Percentiles rank a stretch among this genome's conserved stretches.
phyloP scores from a whole-genome alignment of 2,329 filamentous ascomycete genomes.

The Tolypocladium tropicale region DNA sequence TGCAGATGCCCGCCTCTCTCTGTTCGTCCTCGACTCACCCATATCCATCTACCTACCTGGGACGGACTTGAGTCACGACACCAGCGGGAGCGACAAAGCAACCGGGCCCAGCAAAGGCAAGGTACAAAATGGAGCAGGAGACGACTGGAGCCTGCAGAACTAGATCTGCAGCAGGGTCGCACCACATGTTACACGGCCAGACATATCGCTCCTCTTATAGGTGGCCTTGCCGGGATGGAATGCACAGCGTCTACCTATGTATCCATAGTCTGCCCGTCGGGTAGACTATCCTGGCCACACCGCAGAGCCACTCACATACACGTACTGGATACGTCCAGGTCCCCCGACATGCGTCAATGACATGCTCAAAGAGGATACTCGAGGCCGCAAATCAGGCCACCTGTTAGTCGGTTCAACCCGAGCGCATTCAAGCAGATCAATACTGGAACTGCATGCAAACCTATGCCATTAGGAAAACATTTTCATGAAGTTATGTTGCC shows the following conservation, averaged over 20 bases:
- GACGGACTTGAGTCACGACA: too few relatives aligned
- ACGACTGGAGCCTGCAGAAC: neutral
- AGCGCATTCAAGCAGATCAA: too few relatives aligned
- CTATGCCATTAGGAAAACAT: too few relatives aligned
- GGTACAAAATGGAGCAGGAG: neutral
- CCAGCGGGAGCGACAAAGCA: too few relatives aligned
- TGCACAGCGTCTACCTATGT: too few relatives aligned
- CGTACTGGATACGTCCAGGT: neutral
- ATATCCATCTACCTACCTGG: too few relatives aligned
- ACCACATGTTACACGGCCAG: neutral
- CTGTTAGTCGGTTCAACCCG: too few relatives aligned
- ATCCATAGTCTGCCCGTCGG: neutral
- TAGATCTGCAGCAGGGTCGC: neutral
- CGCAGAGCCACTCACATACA: neutral
- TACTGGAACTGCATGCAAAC: too few relatives aligned
- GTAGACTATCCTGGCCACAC: neutral
- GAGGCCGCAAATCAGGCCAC: neutral
- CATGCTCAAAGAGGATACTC: neutral
- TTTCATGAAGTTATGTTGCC: too few relatives aligned
- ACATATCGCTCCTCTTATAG: neutral
- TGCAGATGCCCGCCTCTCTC: too few relatives aligned
- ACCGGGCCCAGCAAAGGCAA: neutral
- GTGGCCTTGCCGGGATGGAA: neutral
- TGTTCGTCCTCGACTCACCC: too few relatives aligned
- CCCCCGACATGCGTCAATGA: too few relatives aligned